Base-by-base conservation (phyloP, 2,329 filamentous ascomycete species). In the Fusarium liriodendri region DNA sequence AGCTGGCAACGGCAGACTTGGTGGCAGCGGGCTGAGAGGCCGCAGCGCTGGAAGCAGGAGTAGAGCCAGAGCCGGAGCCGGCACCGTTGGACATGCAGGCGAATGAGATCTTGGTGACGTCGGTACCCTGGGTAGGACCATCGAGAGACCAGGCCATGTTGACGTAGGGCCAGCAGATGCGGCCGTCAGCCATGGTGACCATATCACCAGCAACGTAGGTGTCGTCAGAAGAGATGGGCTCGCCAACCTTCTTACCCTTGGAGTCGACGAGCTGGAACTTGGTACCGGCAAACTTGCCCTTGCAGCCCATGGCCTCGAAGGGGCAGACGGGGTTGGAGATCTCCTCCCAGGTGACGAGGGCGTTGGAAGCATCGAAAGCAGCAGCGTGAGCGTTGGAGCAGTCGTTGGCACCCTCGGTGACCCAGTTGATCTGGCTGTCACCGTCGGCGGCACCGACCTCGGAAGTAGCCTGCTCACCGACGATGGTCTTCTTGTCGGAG, bases 141-240 rank as follows among this genome's bases (percentile, higher is more conserved):
- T 70, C 62, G n/a, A 79, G 77, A 25, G 62, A 76, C 89, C 89
- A 90, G 37, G 82, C 82, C 87, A 89, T 89, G 78, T 83, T 83
- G 62, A 89, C 87, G 71, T 90, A 90, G 29, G 89, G 89, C 89
- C 88, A 92, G 84, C 90, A 91, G 75, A 92, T 84, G 57, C 87
- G 84, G 25, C 87, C 87, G 69, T 90, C 87, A n/a, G 81, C 75
- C 83, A 90, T 87, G 35, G 87, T 90, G 13, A 89, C 89, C 85
- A 91, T 90, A 75, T 92, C 90, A 42, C 90, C 90, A 9, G 89
- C 87, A 54, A 92, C 88, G 74, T 85, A 89, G n/a, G 87, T 86
- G 77, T 90, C 84, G 14, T 79, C 84, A n/a, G 84, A 85, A 63
- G 83, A 84, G 67, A 90, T 76, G 2, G 87, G 80, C 18, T 84